A percentile compares a stretch with the other conserved stretches of the same genome.
Conservation (phyloP, 768 basidiomycete genomes). For the Melanogaster broomeanus region DNA sequence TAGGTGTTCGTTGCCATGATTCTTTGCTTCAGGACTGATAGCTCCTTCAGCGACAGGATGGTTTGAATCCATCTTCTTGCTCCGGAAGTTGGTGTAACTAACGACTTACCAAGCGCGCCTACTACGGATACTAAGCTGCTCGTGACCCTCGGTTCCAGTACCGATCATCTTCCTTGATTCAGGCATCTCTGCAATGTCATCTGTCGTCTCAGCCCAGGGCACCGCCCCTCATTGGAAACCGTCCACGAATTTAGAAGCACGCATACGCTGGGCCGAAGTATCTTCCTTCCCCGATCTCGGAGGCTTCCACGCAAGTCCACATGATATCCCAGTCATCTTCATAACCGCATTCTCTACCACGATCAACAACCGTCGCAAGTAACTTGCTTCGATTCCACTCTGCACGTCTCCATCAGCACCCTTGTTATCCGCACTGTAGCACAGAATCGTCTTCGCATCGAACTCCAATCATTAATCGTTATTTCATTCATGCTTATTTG, state of each 20-base stretch:
- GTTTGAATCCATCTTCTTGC: conserved; percentile 26
- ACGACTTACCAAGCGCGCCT: conserved; percentile 49
- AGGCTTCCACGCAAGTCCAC: conserved; percentile 16
- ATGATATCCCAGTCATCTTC: conserved; percentile 27
- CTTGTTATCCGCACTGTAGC: conserved; percentile 23
- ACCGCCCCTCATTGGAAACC: conserved; percentile 23
- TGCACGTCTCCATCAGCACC: conserved; percentile 15
- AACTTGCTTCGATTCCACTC: conserved; percentile 21
- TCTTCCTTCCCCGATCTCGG: conserved; percentile 34
- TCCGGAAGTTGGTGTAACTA: conserved; percentile 12
- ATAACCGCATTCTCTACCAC: conserved; percentile 23
- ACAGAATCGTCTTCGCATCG: conserved; percentile 36
- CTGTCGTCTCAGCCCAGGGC: conserved; percentile 17
- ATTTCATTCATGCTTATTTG: conserved; percentile 38
- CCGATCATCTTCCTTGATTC: conserved; percentile 29
- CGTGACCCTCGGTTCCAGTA: conserved; percentile 11
- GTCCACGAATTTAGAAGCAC: conserved; percentile 20
- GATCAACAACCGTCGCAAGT: conserved; percentile 27
- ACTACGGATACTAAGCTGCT: conserved; percentile 54
- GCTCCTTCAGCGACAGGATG: conserved; percentile 56
- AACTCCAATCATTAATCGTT: conserved; percentile 29
- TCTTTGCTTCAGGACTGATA: conserved; percentile 1
- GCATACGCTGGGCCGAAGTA: conserved; percentile 21
- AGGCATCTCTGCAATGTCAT: conserved; percentile 25
- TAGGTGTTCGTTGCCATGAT: conserved; percentile 26